These are phyloP conservation scores for Paratrimastix pyriformis DNA, from an alignment of 78 protist genomes.

Conservation along the genomic window DNA sequence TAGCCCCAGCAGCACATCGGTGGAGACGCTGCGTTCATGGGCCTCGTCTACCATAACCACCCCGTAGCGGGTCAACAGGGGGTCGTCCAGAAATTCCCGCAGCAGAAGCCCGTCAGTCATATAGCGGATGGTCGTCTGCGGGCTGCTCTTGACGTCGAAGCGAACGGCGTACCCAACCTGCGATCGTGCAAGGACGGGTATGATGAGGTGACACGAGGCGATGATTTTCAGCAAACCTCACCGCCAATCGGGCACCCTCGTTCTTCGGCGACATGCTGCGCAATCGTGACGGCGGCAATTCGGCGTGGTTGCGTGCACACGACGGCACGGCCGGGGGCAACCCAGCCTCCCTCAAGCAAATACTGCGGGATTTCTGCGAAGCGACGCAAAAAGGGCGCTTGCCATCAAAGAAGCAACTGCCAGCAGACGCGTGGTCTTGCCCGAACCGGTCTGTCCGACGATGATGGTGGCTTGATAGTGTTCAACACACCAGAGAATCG, in stretches of 20 bases:
- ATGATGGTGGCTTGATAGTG: conserved; percentile 1
- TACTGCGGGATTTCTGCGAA: conserved; percentile 42
- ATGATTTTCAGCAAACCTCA: not conserved
- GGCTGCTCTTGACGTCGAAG: conserved; percentile 46
- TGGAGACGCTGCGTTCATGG: conserved; percentile 76
- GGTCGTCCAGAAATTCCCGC: conserved; percentile 70
- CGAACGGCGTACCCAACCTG: conserved; percentile 77
- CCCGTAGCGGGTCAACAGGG: conserved; percentile 58
- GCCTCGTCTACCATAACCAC: conserved; percentile 91
- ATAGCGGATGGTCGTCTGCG: conserved; percentile 51
- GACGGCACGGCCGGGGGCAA: conserved; percentile 50
- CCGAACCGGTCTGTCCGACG: conserved; percentile 25
- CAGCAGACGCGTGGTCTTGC: conserved; percentile 18
- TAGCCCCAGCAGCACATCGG: conserved; percentile 44
- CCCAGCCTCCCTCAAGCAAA: conserved; percentile 70
- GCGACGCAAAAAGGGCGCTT: not conserved
- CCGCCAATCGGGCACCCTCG: conserved; percentile 17
- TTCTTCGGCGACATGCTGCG: conserved; percentile 88
- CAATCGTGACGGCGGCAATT: conserved; percentile 93
- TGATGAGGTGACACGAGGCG: not conserved
- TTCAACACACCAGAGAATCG: not conserved
- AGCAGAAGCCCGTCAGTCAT: conserved; percentile 89
- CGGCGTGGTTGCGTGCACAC: conserved; percentile 96
- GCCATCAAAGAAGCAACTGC: not conserved
- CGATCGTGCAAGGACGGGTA: not conserved